Evolutionary conservation across 2,329 filamentous ascomycete genomes (phyloP).

Genomic region (Cladophialophora exuberans): DNA sequence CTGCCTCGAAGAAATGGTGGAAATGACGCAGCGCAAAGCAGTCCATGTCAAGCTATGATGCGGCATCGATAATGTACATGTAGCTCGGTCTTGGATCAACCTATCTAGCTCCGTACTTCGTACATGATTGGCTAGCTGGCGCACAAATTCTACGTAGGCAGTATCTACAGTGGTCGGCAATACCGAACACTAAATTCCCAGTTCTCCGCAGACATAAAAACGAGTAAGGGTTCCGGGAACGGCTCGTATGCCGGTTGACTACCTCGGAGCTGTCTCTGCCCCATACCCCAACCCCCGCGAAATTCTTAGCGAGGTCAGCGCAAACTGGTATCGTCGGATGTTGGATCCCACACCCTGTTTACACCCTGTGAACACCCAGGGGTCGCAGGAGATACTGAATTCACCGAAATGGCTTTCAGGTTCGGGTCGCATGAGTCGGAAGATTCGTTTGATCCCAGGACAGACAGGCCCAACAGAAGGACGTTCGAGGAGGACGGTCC

Average conservation of each 20-base stretch:
- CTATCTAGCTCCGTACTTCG: too few species aligned
- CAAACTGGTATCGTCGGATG: neutral
- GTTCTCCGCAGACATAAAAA: neutral
- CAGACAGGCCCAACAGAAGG: too few species aligned
- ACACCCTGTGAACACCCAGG: neutral
- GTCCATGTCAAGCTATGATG: slow-evolving; percentile 1
- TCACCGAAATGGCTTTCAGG: slow-evolving; percentile 5
- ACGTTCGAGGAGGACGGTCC: neutral
- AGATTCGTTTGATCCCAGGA: neutral
- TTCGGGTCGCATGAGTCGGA: slow-evolving; percentile 1
- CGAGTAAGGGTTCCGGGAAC: too few species aligned
- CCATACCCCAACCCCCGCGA: neutral
- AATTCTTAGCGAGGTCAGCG: neutral
- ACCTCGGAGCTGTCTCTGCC: too few species aligned
- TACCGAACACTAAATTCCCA: neutral
- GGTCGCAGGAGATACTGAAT: too few species aligned
- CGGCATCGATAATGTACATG: too few species aligned
- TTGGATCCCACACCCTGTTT: neutral
- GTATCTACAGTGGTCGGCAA: too few species aligned
- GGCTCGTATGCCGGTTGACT: too few species aligned
- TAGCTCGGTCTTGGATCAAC: too few species aligned
- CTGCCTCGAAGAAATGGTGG: slow-evolving; percentile 11
- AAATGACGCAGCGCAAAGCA: slow-evolving; percentile 1
- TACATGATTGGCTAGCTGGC: too few species aligned
- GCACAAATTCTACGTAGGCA: too few species aligned